phyloP scores from a whole-genome alignment of 805 yeast species.

The Saccharomycopsis microspora region DNA sequence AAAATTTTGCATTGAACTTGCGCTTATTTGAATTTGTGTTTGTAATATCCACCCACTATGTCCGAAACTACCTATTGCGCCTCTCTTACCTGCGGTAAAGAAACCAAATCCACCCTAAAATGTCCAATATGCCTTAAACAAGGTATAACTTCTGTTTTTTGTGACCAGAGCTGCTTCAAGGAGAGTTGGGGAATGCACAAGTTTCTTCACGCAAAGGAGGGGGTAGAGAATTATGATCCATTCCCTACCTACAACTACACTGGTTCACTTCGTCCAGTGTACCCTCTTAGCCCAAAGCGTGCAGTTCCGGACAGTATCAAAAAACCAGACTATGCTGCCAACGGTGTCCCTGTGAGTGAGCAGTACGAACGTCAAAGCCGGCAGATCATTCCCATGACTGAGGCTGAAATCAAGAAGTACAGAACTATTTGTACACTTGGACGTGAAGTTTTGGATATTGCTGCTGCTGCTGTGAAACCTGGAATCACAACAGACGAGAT shows the following conservation, averaged over 20 bases:
- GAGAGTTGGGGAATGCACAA: constrained; percentile 65
- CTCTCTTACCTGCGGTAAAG: constrained; percentile 78
- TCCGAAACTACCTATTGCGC: constrained; percentile 34
- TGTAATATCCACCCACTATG: not conserved
- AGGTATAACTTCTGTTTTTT: constrained; percentile 53
- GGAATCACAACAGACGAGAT: constrained; percentile 92
- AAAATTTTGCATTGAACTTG: too few species aligned
- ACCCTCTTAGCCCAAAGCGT: constrained; percentile 71
- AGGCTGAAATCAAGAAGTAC: constrained; percentile 63
- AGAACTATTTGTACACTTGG: constrained; percentile 67
- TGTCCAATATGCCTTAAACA: constrained; percentile 88
- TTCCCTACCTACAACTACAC: constrained; percentile 69
- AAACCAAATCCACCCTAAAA: constrained; percentile 61
- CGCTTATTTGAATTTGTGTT: not conserved
- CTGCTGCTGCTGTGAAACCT: constrained; percentile 73
- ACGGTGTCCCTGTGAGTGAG: constrained; percentile 75
- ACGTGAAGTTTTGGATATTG: constrained; percentile 81
- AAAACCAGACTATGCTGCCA: constrained; percentile 72
- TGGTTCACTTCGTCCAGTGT: constrained; percentile 65
- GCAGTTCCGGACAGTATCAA: constrained; percentile 59
- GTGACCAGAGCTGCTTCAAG: constrained; percentile 77
- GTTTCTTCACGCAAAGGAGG: constrained; percentile 54
- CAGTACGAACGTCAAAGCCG: constrained; percentile 57
- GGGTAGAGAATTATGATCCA: constrained; percentile 67
- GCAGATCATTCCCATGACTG: constrained; percentile 49